Base-by-base conservation (phyloP, 345 rosid genomes). In the Brassica carinata region DNA sequence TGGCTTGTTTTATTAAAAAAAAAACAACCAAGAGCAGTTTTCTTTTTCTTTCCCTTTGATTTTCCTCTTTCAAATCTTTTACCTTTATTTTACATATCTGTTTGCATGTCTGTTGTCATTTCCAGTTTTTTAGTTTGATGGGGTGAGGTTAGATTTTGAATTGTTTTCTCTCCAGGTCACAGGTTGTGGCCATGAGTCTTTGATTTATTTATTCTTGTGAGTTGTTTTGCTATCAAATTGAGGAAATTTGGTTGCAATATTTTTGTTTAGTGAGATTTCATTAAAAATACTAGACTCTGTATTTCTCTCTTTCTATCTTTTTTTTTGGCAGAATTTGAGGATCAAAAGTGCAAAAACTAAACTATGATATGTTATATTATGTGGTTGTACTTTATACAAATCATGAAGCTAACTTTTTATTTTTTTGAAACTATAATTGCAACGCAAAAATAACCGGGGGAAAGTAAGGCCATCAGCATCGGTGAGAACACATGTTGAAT, bases 151-250 rank as follows among this genome's bases (percentile, higher is more conserved):
- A 80, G 83, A 53, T 53, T 51, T 51, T 53, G 19, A 53, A n/a
- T 77, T 77, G 71, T 48, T 72, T 72, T 0, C 8, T 53, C 17
- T 59, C 77, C 36, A 71, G 77, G 83, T 67, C 84, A 71, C 36
- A 71, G 33, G 84, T 65, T 76, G 72, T 80, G 81, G 64, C 58
- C 75, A 67, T 67, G 71, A 82, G 84, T 82, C 78, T 67, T 82
- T 77, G 81, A 77, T 77, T 82, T 82, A 76, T 81, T 81, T 81
- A 76, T 81, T 81, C 80, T 76, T 81, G 73, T 61, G 83, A 1
- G 79, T 68, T 36, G 15, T 48, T 82, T 67, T 73, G 81, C 59
- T 36, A 67, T 77, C 81, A 77, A 73, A 77, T 67, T 82, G 74
- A 26, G 78, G 63, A 51, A 82, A 82, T 75, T 64, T 82, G 78